A percentile compares a stretch with the other conserved stretches of the same genome.
These are phyloP conservation scores for Rhynchospora pubera DNA, from an alignment of 176 grass and related monocot genomes.

Conservation along the genomic window DNA sequence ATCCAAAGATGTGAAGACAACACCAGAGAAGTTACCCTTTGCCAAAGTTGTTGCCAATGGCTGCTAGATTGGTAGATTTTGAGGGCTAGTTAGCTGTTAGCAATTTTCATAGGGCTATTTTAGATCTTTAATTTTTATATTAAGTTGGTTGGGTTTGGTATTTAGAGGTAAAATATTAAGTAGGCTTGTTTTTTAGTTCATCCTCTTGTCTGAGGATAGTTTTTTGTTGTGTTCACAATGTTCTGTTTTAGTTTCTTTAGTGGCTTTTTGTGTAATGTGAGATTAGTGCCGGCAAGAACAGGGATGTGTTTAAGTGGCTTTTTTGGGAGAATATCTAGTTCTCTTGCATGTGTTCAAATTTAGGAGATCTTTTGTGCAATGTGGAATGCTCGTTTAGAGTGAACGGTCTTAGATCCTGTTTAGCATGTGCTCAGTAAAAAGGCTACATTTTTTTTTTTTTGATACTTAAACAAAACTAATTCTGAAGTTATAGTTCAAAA, in stretches of 20 bases:
- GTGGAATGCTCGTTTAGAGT: background rate
- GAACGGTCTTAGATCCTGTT: background rate
- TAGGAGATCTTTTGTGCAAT: background rate
- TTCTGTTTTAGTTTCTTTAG: background rate
- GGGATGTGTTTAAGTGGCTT: background rate
- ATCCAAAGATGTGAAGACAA: constrained; percentile 27
- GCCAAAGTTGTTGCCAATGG: constrained; percentile 27
- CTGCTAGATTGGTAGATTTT: constrained; percentile 28
- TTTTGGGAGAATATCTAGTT: background rate
- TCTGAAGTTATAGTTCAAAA: too few relatives aligned
- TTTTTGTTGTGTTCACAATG: background rate
- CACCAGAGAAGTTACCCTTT: constrained; percentile 32
- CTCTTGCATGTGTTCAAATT: background rate
- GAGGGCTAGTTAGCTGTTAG: background rate
- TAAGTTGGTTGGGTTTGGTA: constrained; percentile 3
- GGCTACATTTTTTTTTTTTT: background rate
- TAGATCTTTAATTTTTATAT: background rate
- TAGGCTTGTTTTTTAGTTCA: background rate
- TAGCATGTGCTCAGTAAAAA: background rate
- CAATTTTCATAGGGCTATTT: constrained; percentile 3
- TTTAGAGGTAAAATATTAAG: background rate
- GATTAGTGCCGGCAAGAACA: background rate
- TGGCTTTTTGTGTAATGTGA: background rate
- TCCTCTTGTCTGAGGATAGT: constrained; percentile 5
- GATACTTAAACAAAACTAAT: too few relatives aligned